Evolutionary conservation across 352 stramenopile species (phyloP), one percentile per base, ranked within the genome.

Genomic region (Pythium dissotocum): DNA sequence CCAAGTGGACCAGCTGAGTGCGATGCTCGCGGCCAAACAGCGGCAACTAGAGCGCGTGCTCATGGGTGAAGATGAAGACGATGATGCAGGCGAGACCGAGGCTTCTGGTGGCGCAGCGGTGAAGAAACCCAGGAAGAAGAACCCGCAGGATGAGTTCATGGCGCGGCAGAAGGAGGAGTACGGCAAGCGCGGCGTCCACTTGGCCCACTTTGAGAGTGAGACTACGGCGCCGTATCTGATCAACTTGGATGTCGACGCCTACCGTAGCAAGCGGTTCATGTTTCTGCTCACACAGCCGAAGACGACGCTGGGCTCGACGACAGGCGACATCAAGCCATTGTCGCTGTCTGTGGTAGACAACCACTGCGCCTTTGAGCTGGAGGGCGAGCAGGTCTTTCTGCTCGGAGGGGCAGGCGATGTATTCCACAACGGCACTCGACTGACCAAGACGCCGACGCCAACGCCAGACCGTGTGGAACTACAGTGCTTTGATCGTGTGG

Each of bases 221-320:
- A 98, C 85, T 0, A 87, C 57, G 55, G 69, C 78, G 28, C 92
- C 92, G 21, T 97, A 98, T 70, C 82, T 98, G 10, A 92, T 98
- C 67, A 98, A 98, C 69, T 65, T 98, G 35, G 94, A 98, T 65
- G 93, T 98, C 44, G 94, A 98, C 62, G 90, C 89, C 21, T 98
- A 98, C 70, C 85, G 94, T 13, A 94, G 89, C 26, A 86, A 93
- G 67, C 90, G 94, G 28, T 98, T 98, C 69, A 94, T 98, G 86
- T 98, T 97, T 68, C 61, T 98, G 16, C 71, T 98, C 49, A 71
- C 88, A 28, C 84, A 90, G 28, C 67, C 71, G 18, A 69, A 73
- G 21, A 80, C 80, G 36, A 83, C 73, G 12, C 77, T 90, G 30
- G 82, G 69, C 9, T 52, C 44, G 5, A 56, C 82, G 9, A 82